Percentiles rank a stretch among this genome's conserved stretches.
Conservation (phyloP, 2,329 filamentous ascomycete species). For the Microcyclospora tardicrescens region DNA sequence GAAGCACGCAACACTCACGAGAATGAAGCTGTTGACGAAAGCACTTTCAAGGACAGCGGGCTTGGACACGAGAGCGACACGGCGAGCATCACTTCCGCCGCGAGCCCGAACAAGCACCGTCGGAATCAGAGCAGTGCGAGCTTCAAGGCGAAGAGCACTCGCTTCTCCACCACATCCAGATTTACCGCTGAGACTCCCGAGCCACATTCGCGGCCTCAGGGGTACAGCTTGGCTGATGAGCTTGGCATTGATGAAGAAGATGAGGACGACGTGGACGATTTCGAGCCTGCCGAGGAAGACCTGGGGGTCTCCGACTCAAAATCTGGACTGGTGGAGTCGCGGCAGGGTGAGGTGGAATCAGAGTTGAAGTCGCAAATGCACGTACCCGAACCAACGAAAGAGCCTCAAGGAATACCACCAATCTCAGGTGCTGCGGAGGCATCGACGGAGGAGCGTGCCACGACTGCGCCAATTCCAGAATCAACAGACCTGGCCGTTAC, state of each 20-base stretch:
- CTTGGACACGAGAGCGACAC: slow-evolving; percentile 49
- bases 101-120: slow-evolving; percentile 15
- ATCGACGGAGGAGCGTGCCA: no score
- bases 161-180: slow-evolving; percentile 12
- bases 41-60: slow-evolving; percentile 46
- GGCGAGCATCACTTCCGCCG: slow-evolving; percentile 49
- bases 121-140: slow-evolving; percentile 24
- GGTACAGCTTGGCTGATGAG: slow-evolving; percentile 78
- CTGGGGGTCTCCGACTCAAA: no score
- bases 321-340: slow-evolving; percentile 23
- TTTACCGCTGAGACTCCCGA: slow-evolving; percentile 18
- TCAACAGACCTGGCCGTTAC: neutral
- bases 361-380: no score
- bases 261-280: slow-evolving; percentile 36
- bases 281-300: slow-evolving; percentile 57
- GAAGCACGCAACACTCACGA: slow-evolving; percentile 17
- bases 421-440: no score
- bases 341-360: slow-evolving; percentile 12
- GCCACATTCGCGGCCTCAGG: slow-evolving; percentile 50
- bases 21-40: slow-evolving; percentile 39
- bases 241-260: slow-evolving; percentile 77
- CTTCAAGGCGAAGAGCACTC: slow-evolving; percentile 10
- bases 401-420: no score
- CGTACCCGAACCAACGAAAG: no score
- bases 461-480: no score